A percentile compares a stretch with the other conserved stretches of the same genome.
Conservation (phyloP, 2,329 filamentous ascomycete species). For the Scytalidium sp. region DNA sequence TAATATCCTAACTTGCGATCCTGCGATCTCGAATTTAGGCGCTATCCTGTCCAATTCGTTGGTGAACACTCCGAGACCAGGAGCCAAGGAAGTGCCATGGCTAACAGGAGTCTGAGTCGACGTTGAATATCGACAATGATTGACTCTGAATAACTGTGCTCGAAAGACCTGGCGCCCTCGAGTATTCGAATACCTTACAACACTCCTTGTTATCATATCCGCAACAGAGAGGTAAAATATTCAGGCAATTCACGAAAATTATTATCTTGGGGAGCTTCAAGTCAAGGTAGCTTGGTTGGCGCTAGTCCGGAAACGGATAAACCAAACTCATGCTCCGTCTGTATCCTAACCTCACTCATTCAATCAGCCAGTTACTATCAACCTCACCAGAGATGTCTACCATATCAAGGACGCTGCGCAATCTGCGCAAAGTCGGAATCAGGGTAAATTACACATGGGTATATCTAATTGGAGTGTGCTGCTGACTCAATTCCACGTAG, state of each 20-base stretch:
- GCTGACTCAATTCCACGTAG: conserved; percentile 48
- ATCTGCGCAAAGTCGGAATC: conserved; percentile 82
- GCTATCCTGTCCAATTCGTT: conserved; percentile 83
- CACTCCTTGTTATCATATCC: conserved; percentile 32
- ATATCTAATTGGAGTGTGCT: conserved; percentile 23
- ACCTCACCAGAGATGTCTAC: conserved; percentile 76
- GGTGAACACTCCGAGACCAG: conserved; percentile 57
- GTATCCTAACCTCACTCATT: background rate
- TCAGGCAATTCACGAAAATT: background rate
- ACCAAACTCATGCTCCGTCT: conserved; percentile 3
- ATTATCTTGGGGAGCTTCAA: background rate
- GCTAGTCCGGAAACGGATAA: conserved; percentile 18
- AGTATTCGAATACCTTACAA: conserved; percentile 28
- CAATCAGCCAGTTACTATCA: conserved; percentile 11
- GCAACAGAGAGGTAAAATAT: background rate
- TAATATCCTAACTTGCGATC: conserved; percentile 77
- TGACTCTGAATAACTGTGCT: conserved; percentile 15
- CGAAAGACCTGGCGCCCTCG: conserved; percentile 20
- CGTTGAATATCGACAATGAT: conserved; percentile 24
- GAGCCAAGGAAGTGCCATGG: conserved; percentile 41
- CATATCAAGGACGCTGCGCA: conserved; percentile 78
- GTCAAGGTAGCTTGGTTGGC: background rate
- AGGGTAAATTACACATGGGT: conserved; percentile 57
- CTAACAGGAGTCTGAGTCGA: conserved; percentile 11
- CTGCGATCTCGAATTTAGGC: conserved; percentile 83